Evolutionary conservation across 257 asterid species (phyloP), one percentile per base, ranked within the genome.

Genomic region (Penstemon newberryi): DNA sequence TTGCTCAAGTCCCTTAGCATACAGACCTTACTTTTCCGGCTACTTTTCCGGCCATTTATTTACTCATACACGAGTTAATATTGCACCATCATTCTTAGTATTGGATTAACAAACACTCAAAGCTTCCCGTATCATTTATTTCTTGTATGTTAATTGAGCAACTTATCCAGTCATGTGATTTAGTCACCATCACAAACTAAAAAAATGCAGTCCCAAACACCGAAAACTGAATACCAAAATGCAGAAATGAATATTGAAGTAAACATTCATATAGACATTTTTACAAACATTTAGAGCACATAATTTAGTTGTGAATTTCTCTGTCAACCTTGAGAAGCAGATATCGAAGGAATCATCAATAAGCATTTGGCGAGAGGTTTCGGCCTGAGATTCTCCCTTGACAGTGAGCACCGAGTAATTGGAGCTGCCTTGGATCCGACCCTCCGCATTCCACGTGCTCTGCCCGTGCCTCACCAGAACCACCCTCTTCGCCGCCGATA

Each of bases 381-480:
- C 94, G 44, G 97, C 97, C 78, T 92, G 98, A 58, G 96, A 77
- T 77, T 88, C 96, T 8, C 98, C 97, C 75, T 88, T 90, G 18
- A 33, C 78, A 12, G 98, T 92, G 41, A 92, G 90, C 75, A 92
- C 89, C 56, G 98, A 84, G 84, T 78, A 88, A 73, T 93, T 80
- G 47, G 98, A 93, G 83, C 98, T 90, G 5, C 97, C 98, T 64
- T 93, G 98, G 38, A 93, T 93, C 79, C 98, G 87, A 44, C 98
- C 97, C 85, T 88, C 98, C 40, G 89, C 95, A 81, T 90, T 92
- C 98, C 98, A 88, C 68, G 95, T 90, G 86, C 98, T 92, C 81
- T 90, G 97, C 12, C 97, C 97, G 76, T 90, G 98, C 84, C 98
- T 77, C 76, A 90, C 97, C 56, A 92, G 73, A 12, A 92, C 93